Evolutionary conservation across 1,284 basidiomycete species (phyloP), one percentile per base, ranked within the genome.

Genomic region (Erythrobasidium hasegawianum): DNA sequence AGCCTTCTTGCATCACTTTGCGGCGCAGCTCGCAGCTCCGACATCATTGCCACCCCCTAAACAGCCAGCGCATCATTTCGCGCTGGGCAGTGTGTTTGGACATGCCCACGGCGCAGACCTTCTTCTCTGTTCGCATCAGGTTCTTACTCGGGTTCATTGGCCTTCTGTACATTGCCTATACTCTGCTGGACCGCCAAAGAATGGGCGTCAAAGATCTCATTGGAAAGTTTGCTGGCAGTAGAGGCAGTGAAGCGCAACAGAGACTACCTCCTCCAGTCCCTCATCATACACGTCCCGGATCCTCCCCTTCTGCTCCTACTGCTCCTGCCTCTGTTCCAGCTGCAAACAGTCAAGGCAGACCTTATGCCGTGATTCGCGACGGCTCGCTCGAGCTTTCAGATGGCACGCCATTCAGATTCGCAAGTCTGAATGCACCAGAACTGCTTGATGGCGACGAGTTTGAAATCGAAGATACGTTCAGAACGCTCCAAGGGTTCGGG

Each of bases 371-470:
- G 5, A 26, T 59, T 10, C 57, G 57, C 5, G 26, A 59, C 24
- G 57, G 64, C 18, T 39, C 53, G 50, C 64, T 67, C 11, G 33
- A 8, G n/a, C 52, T 59, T 10, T 41, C 56, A 27, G 57, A 59
- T 55, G 62, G 62, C 2, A 60, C 57, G n/a, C 64, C 64, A n/a
- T 67, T 59, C 57, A 45, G 64, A 20, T 67, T 67, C 41, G 64
- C 64, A 1, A 7, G 33, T 1, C 41, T 74, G 40, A 73, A 73
- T 57, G 71, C 71, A 0, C 73, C 73, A 3, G 72, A 74, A 40
- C 67, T 74, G 10, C 60, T 73, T 24, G 72, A 73, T 45, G 70
- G 69, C 2, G 68, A 73, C n/a, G 68, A 59, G 2, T 74, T 71
- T 27, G 73, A 74, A 54, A 57, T 71, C 1, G 49, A 62, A 33